phyloP scores from a whole-genome alignment of 768 basidiomycete genomes.

The Holtermannia corniformis region DNA sequence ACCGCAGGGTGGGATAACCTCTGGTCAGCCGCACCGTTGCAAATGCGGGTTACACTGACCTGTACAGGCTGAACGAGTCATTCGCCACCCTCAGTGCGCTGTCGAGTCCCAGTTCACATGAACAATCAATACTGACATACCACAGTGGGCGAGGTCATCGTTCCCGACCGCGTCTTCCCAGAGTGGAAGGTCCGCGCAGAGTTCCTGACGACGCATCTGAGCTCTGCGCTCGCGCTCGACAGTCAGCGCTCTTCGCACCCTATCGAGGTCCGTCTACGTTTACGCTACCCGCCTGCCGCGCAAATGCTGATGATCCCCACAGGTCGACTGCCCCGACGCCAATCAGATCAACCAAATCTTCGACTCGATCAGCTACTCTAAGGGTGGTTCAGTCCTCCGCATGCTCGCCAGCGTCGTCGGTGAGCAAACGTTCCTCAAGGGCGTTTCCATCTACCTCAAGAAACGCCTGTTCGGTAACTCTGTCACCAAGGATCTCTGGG shows the following conservation, averaged over 20 bases:
- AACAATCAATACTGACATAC: no score
- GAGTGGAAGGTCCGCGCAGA: slow-evolving; percentile 75
- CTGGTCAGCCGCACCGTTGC: slow-evolving; percentile 34
- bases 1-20: slow-evolving; percentile 42
- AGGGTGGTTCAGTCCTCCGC: slow-evolving; percentile 61
- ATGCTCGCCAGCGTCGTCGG: slow-evolving; percentile 87
- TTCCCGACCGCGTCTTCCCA: slow-evolving; percentile 57
- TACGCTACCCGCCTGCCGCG: no score
- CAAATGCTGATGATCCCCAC: no score
- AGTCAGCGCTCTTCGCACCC: slow-evolving; percentile 81
- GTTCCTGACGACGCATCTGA: slow-evolving; percentile 71
- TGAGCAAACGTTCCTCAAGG: slow-evolving; percentile 74
- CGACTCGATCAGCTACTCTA: slow-evolving; percentile 76
- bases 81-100: slow-evolving; percentile 80
- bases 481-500: slow-evolving; percentile 76
- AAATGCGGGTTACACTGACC: neutral
- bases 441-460: slow-evolving; percentile 86
- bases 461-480: slow-evolving; percentile 75
- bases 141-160: slow-evolving; percentile 85
- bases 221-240: slow-evolving; percentile 69
- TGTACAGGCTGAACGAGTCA: slow-evolving; percentile 45
- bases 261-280: no score
- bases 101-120: slow-evolving; percentile 43
- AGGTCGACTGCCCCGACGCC: slow-evolving; percentile 76
- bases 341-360: slow-evolving; percentile 83